Conservation (phyloP, 208 protist species). For the Leishmania lainsoni region DNA sequence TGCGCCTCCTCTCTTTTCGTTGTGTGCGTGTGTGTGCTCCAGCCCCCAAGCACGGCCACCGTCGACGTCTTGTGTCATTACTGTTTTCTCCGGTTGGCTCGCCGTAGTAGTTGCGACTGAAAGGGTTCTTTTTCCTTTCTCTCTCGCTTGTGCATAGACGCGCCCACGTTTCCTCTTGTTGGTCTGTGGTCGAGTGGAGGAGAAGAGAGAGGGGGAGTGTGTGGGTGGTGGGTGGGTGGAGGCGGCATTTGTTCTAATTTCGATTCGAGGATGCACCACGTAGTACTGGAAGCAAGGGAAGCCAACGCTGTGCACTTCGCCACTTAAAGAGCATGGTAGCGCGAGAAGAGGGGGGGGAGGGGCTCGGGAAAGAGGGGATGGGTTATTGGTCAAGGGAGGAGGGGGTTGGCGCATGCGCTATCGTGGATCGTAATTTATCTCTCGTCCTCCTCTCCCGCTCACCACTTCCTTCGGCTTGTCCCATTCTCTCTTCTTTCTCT, state of each 20-base stretch:
- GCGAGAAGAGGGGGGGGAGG: not conserved
- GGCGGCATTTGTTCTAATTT: slow-evolving; percentile 5
- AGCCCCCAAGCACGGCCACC: not conserved
- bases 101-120: not conserved
- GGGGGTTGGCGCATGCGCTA: not conserved
- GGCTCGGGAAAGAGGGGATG: not conserved
- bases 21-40: not conserved
- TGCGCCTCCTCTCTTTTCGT: not conserved
- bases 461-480: not conserved
- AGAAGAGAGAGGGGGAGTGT: not conserved
- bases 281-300: not conserved
- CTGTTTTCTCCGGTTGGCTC: not conserved
- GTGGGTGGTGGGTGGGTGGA: too few relatives aligned
- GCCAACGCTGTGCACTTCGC: not conserved
- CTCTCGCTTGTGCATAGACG: not conserved
- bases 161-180: not conserved
- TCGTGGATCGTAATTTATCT: not conserved
- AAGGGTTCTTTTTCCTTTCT: not conserved
- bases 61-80: not conserved
- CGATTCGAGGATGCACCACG: not conserved
- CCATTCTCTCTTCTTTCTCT: slow-evolving; percentile 12
- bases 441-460: not conserved
- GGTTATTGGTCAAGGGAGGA: not conserved
- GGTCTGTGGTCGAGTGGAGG: not conserved
- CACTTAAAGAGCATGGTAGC: not conserved